Evolutionary conservation across 2,329 filamentous ascomycete species (phyloP).

Genomic region (Trichoderma endophyticum): DNA sequence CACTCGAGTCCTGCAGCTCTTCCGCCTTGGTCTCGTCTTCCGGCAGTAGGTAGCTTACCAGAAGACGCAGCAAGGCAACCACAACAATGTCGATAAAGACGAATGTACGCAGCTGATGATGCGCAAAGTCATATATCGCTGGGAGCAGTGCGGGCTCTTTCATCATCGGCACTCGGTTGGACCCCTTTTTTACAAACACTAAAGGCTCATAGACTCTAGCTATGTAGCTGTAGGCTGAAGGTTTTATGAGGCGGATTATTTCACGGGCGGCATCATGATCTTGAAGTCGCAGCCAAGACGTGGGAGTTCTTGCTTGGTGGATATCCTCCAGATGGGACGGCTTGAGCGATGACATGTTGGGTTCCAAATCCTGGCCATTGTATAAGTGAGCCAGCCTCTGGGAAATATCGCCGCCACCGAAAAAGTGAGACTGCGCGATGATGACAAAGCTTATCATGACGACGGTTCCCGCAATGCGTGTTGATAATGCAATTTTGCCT

Average conservation of each 20-base stretch:
- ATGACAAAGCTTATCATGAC: conserved; percentile 71
- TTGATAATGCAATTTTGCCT: conserved; percentile 65
- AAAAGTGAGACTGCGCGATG: conserved; percentile 75
- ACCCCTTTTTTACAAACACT: conserved; percentile 66
- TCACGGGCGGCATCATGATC: conserved; percentile 76
- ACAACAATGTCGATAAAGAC: conserved; percentile 60
- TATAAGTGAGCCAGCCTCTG: conserved; percentile 29
- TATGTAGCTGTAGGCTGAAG: conserved; percentile 66
- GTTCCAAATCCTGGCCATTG: conserved; percentile 19
- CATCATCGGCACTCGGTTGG: conserved; percentile 59
- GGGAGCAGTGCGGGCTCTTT: conserved; percentile 36
- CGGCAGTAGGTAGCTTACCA: conserved; percentile 73
- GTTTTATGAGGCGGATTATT: conserved; percentile 73
- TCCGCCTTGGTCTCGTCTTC: conserved; percentile 53
- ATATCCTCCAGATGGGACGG: conserved; percentile 54
- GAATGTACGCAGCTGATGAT: conserved; percentile 57
- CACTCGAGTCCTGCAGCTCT: conserved; percentile 43
- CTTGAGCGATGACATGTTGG: conserved; percentile 31
- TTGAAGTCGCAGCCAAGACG: conserved; percentile 72
- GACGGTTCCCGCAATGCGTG: conserved; percentile 69
- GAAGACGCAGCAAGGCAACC: conserved; percentile 61
- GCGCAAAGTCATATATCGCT: conserved; percentile 61
- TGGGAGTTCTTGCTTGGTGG: conserved; percentile 72
- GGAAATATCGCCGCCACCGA: conserved; percentile 53
- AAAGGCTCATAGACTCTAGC: conserved; percentile 73